phyloP scores from a whole-genome alignment of 345 rosid species.

The Boechera retrofracta region DNA sequence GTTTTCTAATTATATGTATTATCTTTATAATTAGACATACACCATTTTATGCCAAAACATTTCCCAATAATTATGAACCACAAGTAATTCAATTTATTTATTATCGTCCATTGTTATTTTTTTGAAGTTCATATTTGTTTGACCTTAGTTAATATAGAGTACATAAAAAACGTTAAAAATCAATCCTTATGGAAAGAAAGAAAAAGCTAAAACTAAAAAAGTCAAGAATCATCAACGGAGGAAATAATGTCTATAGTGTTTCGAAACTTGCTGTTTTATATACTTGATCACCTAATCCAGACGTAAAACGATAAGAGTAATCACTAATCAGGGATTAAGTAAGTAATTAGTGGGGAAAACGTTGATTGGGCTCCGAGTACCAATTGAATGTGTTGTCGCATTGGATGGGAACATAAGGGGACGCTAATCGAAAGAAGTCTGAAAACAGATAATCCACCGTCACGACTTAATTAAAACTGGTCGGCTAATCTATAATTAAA shows the following conservation, averaged over 20 bases:
- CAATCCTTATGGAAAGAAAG: neutral
- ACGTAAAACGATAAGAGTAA: constrained; percentile 5
- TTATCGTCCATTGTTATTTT: neutral
- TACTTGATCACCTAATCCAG: neutral
- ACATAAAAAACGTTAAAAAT: neutral
- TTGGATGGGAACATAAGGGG: constrained; percentile 38
- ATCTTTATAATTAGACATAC: no score
- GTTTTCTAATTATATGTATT: neutral
- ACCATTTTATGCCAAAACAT: neutral
- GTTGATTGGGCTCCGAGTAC: constrained; percentile 26
- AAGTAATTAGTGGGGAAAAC: constrained; percentile 15
- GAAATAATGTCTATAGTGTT: neutral
- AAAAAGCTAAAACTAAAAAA: neutral
- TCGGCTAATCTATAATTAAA: constrained; percentile 36
- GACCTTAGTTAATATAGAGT: neutral
- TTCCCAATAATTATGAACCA: neutral
- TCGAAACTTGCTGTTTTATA: constrained; percentile 1
- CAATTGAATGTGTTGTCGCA: constrained; percentile 40
- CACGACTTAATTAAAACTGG: constrained; percentile 29
- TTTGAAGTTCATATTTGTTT: neutral
- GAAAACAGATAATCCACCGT: constrained; percentile 41
- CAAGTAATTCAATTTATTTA: neutral
- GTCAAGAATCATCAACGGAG: neutral
- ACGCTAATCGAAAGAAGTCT: constrained; percentile 39
- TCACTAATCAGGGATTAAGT: constrained; percentile 24